Evolutionary conservation across 257 asterid species (phyloP).

Genomic region (Mentha longifolia): DNA sequence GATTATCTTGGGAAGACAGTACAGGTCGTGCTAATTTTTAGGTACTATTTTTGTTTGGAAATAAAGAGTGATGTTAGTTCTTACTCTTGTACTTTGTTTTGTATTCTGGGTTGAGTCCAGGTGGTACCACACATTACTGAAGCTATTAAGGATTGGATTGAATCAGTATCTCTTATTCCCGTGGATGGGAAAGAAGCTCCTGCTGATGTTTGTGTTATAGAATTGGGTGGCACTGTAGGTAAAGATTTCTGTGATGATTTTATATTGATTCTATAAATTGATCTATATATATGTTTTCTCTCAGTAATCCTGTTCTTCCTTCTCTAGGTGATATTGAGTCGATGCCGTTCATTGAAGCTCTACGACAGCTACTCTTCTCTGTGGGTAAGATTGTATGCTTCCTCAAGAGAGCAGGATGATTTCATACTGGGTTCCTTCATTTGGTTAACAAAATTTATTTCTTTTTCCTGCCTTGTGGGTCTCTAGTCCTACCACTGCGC

Average conservation of each 20-base stretch:
- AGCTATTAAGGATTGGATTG: slow-evolving; percentile 92
- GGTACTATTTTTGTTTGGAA: slow-evolving; percentile 11
- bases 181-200: slow-evolving; percentile 95
- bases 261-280: no score
- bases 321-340: slow-evolving; percentile 95
- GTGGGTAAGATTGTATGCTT: slow-evolving; percentile 61
- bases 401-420: slow-evolving; percentile 13
- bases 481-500: slow-evolving; percentile 18
- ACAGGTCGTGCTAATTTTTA: slow-evolving; percentile 61
- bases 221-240: slow-evolving; percentile 99
- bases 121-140: slow-evolving; percentile 98
- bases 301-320: slow-evolving; percentile 20
- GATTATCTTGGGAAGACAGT: slow-evolving; percentile 99
- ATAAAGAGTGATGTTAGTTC: not conserved
- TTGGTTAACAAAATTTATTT: not conserved
- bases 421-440: slow-evolving; percentile 7
- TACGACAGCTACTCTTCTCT: slow-evolving; percentile 81
- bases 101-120: slow-evolving; percentile 45
- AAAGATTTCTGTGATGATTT: slow-evolving; percentile 25
- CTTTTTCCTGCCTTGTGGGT: slow-evolving; percentile 9
- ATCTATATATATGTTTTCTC: not conserved
- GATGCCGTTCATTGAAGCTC: slow-evolving; percentile 98
- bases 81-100: slow-evolving; percentile 12
- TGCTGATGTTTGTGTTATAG: slow-evolving; percentile 98
- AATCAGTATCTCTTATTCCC: slow-evolving; percentile 74